phyloP scores from a whole-genome alignment of 768 basidiomycete genomes.

The Lyophyllum semitale region DNA sequence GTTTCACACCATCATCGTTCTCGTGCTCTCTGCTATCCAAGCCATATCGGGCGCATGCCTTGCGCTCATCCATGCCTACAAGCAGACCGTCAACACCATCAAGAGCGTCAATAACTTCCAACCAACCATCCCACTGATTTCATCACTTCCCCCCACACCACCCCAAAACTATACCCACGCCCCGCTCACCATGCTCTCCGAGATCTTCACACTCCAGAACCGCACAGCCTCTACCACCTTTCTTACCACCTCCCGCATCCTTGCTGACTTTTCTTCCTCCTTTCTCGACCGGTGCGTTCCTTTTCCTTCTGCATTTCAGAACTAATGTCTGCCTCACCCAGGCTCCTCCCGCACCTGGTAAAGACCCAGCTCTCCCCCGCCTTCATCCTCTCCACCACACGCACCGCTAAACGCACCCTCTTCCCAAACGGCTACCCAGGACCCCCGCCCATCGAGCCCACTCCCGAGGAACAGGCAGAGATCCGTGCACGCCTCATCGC shows the following conservation, averaged over 20 bases:
- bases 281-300: conserved; percentile 60
- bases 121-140: conserved; percentile 22
- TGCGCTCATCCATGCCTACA: conserved; percentile 67
- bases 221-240: conserved; percentile 51
- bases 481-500: conserved; percentile 47
- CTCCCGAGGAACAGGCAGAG: conserved; percentile 69
- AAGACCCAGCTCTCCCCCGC: conserved; percentile 50
- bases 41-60: conserved; percentile 70
- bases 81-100: conserved; percentile 62
- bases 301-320: not conserved
- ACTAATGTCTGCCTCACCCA: conserved; percentile 23
- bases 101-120: conserved; percentile 59
- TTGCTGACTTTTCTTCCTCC: conserved; percentile 46
- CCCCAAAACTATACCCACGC: conserved; percentile 41
- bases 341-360: conserved; percentile 72
- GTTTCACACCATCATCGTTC: conserved; percentile 53
- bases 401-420: conserved; percentile 64
- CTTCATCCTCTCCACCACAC: conserved; percentile 54
- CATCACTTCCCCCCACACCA: conserved; percentile 24
- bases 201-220: conserved; percentile 48
- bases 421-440: conserved; percentile 92
- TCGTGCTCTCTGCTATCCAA: conserved; percentile 76
- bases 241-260: conserved; percentile 46
- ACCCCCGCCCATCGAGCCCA: conserved; percentile 71
- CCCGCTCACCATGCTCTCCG: conserved; percentile 46